Evolutionary conservation across 352 stramenopile genomes (phyloP), one percentile per base, ranked within the genome.

Genomic region (Phytophthora cajani): DNA sequence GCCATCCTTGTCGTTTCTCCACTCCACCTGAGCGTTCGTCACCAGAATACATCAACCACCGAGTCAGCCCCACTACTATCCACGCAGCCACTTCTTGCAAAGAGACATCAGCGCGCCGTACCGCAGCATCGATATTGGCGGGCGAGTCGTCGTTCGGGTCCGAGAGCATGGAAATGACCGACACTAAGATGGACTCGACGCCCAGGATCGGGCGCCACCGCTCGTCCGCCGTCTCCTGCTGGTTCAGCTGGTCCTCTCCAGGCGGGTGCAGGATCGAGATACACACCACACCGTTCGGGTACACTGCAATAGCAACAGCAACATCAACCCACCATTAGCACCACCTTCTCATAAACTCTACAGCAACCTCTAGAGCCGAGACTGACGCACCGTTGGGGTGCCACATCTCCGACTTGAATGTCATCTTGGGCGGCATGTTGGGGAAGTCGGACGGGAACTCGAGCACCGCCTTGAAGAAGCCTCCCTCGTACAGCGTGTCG

Each of bases 221-320:
- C 83, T 99, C 97, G 74, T 99, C 97, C 3, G 98, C 97, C 17
- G 89, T 98, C 80, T 99, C 97, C 77, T 99, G 97, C 64, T 92
- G 78, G 81, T 99, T 99, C 71, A 99, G 85, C 30, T 96, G 90
- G 80, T 99, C 98, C 67, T 99, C 97, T 75, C 98, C 98, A 61
- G 98, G 97, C 49, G 97, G 94, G 80, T 99, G 98, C 69, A 99
- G 83, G 80, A 99, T 99, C 36, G 98, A 99, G 69, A 99, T 99
- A 78, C 98, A 99, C 68, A 99, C 98, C 27, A 97, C 93, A 12
- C 98, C 98, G 73, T 99, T 98, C 54, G 93, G 74, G 82, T 99
- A 99, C 32, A 99, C 97, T 97, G 62, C 19, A 36, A 23, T 16
- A 61, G 17, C 60, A 74, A 3, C 12, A 72, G 19, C 59, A 11